phyloP scores from a whole-genome alignment of 2,329 filamentous ascomycete genomes.

The Verticillium albo-atrum region DNA sequence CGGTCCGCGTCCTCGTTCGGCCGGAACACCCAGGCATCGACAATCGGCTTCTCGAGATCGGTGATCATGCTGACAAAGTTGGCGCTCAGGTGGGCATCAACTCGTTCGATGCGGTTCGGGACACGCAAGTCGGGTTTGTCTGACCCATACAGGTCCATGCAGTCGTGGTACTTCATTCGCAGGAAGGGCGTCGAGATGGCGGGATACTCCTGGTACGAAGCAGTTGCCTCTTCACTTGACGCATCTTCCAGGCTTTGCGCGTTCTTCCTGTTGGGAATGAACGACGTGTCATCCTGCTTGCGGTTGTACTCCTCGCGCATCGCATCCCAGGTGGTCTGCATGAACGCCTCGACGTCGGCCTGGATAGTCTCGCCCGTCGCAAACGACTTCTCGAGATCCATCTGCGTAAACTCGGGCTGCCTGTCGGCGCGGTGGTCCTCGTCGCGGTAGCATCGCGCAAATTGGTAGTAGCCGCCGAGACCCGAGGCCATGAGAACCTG shows the following conservation, averaged over 20 bases:
- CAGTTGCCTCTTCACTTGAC: background rate
- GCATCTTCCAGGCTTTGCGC: slow-evolving; percentile 6
- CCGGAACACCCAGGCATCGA: slow-evolving; percentile 71
- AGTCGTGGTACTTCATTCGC: slow-evolving; percentile 66
- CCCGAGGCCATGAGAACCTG: slow-evolving; percentile 95
- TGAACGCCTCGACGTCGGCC: slow-evolving; percentile 42
- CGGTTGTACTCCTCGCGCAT: slow-evolving; percentile 37
- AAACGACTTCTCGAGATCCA: slow-evolving; percentile 94
- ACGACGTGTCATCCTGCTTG: slow-evolving; percentile 20
- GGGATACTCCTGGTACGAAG: slow-evolving; percentile 15
- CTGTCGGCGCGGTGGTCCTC: slow-evolving; percentile 89
- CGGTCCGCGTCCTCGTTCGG: slow-evolving; percentile 44
- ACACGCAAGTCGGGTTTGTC: slow-evolving; percentile 92
- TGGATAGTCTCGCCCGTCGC: slow-evolving; percentile 69
- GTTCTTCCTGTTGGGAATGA: slow-evolving; percentile 18
- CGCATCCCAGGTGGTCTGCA: slow-evolving; percentile 50
- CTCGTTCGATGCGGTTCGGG: slow-evolving; percentile 60
- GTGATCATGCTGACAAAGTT: slow-evolving; percentile 74
- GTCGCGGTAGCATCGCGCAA: slow-evolving; percentile 92
- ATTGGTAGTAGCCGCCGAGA: slow-evolving; percentile 79
- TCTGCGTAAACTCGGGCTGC: slow-evolving; percentile 95
- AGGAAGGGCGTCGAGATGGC: slow-evolving; percentile 39
- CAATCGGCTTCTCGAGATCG: slow-evolving; percentile 58
- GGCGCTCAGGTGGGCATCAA: slow-evolving; percentile 58
- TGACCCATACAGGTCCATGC: slow-evolving; percentile 76